Percentiles rank a stretch among this genome's conserved stretches.
These are phyloP conservation scores for Mesembryanthemum crystallinum DNA, from an alignment of 148 eudicot genomes.

Conservation along the genomic window DNA sequence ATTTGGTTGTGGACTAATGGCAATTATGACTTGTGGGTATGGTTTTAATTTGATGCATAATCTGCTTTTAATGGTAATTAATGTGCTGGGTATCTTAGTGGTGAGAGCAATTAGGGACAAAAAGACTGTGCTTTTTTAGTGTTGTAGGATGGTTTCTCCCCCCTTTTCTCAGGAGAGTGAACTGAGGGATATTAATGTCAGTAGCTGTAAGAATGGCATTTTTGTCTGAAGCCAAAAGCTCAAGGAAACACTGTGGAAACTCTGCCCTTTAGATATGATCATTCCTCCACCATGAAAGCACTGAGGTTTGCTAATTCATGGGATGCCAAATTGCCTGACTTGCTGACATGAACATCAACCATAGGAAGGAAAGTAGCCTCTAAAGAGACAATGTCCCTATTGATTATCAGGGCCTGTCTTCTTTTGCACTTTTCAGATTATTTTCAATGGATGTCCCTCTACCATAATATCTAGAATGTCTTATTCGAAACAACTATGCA, in stretches of 20 bases:
- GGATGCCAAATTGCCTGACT: background rate
- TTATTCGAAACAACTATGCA: background rate
- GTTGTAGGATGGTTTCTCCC: background rate
- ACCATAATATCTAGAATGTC: background rate
- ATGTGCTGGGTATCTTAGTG: background rate
- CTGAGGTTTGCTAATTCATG: background rate
- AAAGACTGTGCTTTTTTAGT: slow-evolving; percentile 5
- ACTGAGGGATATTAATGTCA: background rate
- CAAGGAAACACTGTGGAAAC: background rate
- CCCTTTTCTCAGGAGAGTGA: background rate
- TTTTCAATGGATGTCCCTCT: background rate
- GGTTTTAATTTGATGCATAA: slow-evolving; percentile 1
- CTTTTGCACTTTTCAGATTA: slow-evolving; percentile 4
- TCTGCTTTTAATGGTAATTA: slow-evolving; percentile 13
- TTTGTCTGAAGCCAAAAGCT: background rate
- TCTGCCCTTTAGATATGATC: background rate
- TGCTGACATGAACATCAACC: too few species aligned
- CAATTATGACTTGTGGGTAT: background rate
- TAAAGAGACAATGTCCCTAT: background rate
- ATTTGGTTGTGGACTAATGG: slow-evolving; percentile 6
- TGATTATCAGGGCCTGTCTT: background rate
- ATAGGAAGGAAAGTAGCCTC: background rate
- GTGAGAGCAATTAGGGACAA: slow-evolving; percentile 1
- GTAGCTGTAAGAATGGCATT: too few species aligned
- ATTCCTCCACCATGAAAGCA: background rate